Evolutionary conservation across 345 rosid species (phyloP).

Genomic region (Corymbia maculata): DNA sequence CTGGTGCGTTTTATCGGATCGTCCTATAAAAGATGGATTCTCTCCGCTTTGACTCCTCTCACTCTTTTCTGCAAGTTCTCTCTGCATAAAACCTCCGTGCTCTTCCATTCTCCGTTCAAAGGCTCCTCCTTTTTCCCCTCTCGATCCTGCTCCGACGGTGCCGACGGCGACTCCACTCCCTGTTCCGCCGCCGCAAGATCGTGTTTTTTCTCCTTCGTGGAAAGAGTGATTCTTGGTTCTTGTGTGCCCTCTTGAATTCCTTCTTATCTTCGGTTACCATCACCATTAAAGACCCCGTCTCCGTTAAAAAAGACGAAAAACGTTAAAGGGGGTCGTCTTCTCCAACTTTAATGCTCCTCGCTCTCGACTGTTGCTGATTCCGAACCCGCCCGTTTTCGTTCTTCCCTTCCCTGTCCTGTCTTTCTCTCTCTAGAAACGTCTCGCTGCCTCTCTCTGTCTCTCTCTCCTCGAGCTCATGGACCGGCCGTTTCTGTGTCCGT

Average conservation of each 20-base stretch:
- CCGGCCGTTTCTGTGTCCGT: neutral
- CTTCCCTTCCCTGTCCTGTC: neutral
- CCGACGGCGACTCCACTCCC: neutral
- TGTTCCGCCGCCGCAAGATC: neutral
- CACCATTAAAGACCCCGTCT: neutral
- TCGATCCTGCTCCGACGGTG: neutral
- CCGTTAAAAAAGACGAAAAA: neutral
- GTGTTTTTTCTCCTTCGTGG: neutral
- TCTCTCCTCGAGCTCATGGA: neutral
- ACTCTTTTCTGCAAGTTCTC: neutral
- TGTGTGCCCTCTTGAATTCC: neutral
- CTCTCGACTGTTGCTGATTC: neutral
- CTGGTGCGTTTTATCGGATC: neutral
- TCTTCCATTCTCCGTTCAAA: neutral
- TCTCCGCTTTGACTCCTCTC: neutral
- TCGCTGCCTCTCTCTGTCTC: neutral
- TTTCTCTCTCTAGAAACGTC: neutral
- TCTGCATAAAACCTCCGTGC: neutral
- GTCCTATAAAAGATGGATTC: neutral
- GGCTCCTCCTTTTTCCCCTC: neutral
- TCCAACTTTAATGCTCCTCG: neutral
- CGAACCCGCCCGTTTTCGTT: neutral
- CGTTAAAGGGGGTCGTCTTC: neutral
- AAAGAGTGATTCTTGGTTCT: neutral
- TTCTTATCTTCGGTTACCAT: neutral